Evolutionary conservation across 2,329 filamentous ascomycete genomes (phyloP).

Genomic region (Pseudogymnoascus sp.): DNA sequence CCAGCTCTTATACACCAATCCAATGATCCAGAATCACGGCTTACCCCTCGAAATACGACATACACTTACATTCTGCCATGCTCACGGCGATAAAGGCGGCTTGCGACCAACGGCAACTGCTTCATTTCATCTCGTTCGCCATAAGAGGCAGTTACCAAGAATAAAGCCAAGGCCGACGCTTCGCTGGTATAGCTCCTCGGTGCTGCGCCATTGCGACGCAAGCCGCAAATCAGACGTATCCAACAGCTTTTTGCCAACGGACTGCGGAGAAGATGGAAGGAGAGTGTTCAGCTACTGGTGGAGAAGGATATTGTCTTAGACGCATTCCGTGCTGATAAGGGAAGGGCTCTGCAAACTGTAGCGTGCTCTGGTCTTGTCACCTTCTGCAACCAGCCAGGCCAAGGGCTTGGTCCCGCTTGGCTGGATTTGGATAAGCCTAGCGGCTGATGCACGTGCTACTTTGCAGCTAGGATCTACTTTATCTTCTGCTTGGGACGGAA

Average conservation of each 20-base stretch:
- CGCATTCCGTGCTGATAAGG: not conserved
- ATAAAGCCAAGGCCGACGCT: not conserved
- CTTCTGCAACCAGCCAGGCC: not conserved
- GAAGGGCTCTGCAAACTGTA: not conserved
- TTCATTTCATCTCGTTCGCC: not conserved
- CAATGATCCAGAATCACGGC: not conserved
- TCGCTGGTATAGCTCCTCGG: not conserved
- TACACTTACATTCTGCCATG: not conserved
- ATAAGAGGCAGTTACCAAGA: conserved; percentile 6
- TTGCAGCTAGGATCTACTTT: not conserved
- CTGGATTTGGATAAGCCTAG: not conserved
- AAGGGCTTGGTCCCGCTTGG: conserved; percentile 1
- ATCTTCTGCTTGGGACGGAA: not conserved
- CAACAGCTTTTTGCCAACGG: not conserved
- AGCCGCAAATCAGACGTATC: not conserved
- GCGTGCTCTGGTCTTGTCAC: not conserved
- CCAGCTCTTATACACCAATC: not conserved
- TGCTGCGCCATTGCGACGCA: not conserved
- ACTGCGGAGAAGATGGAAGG: not conserved
- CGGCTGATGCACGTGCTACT: not conserved
- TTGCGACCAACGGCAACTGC: not conserved
- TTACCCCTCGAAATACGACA: not conserved
- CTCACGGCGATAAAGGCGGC: not conserved
- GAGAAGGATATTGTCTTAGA: not conserved
- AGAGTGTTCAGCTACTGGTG: not conserved